Evolutionary conservation across 2,329 filamentous ascomycete species (phyloP), one percentile per base, ranked within the genome.

Genomic region (Sclerotinia sclerotiorum): DNA sequence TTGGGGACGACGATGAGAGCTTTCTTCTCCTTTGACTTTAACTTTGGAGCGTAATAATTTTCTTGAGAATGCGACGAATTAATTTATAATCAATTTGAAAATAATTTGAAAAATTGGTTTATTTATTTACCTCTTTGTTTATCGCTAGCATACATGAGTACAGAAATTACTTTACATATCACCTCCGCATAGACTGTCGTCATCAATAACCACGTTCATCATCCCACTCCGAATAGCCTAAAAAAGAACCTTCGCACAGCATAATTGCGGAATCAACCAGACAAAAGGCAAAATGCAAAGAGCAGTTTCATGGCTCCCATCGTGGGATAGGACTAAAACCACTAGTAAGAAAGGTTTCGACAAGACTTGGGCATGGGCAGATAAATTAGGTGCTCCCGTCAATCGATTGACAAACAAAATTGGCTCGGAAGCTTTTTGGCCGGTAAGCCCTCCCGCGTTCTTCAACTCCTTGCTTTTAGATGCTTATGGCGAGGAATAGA

Each of bases 341-440:
- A 79, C 80, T 67, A 82, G 80, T 73, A 89, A 91, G 77, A 85
- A 86, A 69, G 88, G 90, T 70, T 93, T 93, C 77, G 90, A 93
- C 79, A 92, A 90, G 77, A 84, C 89, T 68, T 93, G 88, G 83
- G 83, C 83, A 61, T 84, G 84, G 70, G 83, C 88, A 68, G 89
- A 91, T 80, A 91, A 90, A 76, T 78, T 83, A 15, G 90, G 90
- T 68, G 84, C 84, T 2, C 92, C 93, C 3, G 89, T 97, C 76
- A 97, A 97, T 77, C 88, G 85, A 69, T 79, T 96, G 35, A 92
- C 90, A 19, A 93, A 96, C 80, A 92, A 90, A 79, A 83, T 97
- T 55, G 93, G 93, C 65, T 85, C 85, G 42, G 92, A 95, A 77
- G 88, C 90, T 39, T 94, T 94, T 76, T 94, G 91, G 91, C 92